Conservation (phyloP, 495 filamentous ascomycete genomes). For the Darksidea phi region DNA sequence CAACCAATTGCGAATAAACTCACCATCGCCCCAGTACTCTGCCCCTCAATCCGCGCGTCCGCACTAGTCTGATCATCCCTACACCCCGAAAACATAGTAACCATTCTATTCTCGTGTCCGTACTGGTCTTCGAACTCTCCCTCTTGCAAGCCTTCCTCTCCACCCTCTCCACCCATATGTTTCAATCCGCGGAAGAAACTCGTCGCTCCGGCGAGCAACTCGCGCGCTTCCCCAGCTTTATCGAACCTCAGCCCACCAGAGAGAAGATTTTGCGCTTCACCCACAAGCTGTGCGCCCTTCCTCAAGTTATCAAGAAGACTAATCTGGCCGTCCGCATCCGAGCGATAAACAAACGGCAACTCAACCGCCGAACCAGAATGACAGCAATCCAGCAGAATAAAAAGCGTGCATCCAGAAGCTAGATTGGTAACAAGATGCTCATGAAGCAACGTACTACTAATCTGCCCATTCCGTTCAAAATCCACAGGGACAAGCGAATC, state of each 20-base stretch:
- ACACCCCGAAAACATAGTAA: conserved; percentile 62
- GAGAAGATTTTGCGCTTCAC: conserved; percentile 50
- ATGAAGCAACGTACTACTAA: conserved; percentile 55
- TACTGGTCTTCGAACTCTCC: conserved; percentile 55
- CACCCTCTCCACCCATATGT: conserved; percentile 46
- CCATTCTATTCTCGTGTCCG: conserved; percentile 52
- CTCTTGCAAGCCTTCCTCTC: conserved; percentile 49
- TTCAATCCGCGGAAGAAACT: conserved; percentile 55
- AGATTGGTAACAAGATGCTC: conserved; percentile 54
- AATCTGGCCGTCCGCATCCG: conserved; percentile 55
- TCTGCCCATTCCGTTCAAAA: conserved; percentile 52
- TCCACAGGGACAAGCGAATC: conserved; percentile 60
- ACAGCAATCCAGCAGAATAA: conserved; percentile 62
- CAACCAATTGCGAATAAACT: too few relatives aligned
- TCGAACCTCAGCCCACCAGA: conserved; percentile 54
- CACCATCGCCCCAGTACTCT: conserved; percentile 52
- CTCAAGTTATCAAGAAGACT: conserved; percentile 57
- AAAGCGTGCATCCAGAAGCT: conserved; percentile 52
- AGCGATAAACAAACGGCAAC: conserved; percentile 56
- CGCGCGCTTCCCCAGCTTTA: conserved; percentile 53
- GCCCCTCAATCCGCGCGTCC: conserved; percentile 56
- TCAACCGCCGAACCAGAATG: conserved; percentile 62
- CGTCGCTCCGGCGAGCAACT: conserved; percentile 54
- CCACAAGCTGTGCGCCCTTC: conserved; percentile 50
- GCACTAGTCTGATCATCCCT: conserved; percentile 60